These are phyloP conservation scores for Chlamydomonas schloesseri DNA, from an alignment of 139 green algal species.

Conservation along the genomic window DNA sequence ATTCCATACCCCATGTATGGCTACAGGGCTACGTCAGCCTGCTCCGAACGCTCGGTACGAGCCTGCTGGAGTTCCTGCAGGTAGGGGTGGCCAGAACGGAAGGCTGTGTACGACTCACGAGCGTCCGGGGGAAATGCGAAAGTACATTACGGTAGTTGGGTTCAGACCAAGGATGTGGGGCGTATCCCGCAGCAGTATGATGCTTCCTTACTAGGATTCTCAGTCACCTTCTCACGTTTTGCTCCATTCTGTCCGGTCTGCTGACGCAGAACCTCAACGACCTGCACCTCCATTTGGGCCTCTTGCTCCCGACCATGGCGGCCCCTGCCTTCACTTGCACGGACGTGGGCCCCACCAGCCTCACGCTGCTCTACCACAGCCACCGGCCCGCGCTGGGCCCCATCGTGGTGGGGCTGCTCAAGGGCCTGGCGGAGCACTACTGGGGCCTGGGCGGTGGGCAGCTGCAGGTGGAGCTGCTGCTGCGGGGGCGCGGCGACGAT, in stretches of 20 bases:
- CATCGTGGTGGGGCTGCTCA: conserved; percentile 55
- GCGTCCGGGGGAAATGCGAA: too few relatives aligned
- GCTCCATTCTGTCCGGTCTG: too few relatives aligned
- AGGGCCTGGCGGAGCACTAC: conserved; percentile 35
- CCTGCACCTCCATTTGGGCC: conserved; percentile 63
- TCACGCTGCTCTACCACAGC: conserved; percentile 63
- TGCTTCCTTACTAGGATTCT: too few relatives aligned
- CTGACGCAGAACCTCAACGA: conserved; percentile 58
- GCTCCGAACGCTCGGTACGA: conserved; percentile 54
- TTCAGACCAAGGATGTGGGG: too few relatives aligned
- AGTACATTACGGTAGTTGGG: too few relatives aligned
- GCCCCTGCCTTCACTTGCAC: conserved; percentile 58
- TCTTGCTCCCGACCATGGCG: conserved; percentile 49
- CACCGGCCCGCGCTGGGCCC: conserved; percentile 49
- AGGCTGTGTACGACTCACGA: too few relatives aligned
- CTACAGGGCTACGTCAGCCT: conserved; percentile 62
- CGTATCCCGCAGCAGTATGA: too few relatives aligned
- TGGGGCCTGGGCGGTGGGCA: conserved; percentile 21
- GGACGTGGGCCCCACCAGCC: conserved; percentile 23
- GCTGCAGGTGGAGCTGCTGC: conserved; percentile 47
- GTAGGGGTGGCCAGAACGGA: too few relatives aligned
- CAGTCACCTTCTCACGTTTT: too few relatives aligned
- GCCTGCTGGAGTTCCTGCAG: conserved; percentile 61
- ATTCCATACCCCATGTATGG: too few relatives aligned
- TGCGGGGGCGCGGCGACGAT: conserved; percentile 44